These are phyloP conservation scores for Quercus lobata DNA, from an alignment of 331 rosid genomes.

Conservation along the genomic window DNA sequence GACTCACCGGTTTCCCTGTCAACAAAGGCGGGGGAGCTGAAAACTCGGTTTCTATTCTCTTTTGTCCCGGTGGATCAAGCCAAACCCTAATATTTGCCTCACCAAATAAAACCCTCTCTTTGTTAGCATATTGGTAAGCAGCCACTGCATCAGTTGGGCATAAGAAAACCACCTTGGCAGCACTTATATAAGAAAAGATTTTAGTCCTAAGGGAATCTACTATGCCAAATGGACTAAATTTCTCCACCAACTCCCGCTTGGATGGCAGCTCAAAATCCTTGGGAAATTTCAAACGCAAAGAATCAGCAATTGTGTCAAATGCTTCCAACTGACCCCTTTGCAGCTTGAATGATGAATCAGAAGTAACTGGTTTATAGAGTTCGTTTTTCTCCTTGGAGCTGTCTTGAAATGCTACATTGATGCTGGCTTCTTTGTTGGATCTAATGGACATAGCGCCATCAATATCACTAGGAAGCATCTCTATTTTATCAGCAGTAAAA, in stretches of 20 bases:
- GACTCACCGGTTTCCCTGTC: conserved; percentile 9
- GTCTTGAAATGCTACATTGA: background rate
- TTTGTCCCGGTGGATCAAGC: conserved; percentile 30
- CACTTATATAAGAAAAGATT: background rate
- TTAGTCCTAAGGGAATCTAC: conserved; percentile 31
- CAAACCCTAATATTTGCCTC: conserved; percentile 31
- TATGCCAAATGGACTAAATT: conserved; percentile 23
- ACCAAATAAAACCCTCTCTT: conserved; percentile 27
- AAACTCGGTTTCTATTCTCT: conserved; percentile 20
- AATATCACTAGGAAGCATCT: background rate
- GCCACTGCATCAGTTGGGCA: conserved; percentile 25
- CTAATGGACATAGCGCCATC: background rate
- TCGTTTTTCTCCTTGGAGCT: conserved; percentile 13
- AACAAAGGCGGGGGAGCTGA: background rate
- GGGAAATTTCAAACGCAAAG: background rate
- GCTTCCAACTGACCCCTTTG: background rate
- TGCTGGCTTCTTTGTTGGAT: background rate
- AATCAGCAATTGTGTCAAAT: background rate
- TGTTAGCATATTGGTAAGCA: conserved; percentile 34
- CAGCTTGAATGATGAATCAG: background rate
- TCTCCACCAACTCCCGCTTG: background rate
- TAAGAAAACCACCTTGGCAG: conserved; percentile 31
- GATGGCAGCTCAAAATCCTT: background rate
- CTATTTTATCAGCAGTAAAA: conserved; percentile 1
- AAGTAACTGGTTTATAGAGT: background rate